A percentile compares a stretch with the other conserved stretches of the same genome.
Evolutionary conservation across 2,329 filamentous ascomycete species (phyloP).

Genomic region (Talaromyces verruculosus): DNA sequence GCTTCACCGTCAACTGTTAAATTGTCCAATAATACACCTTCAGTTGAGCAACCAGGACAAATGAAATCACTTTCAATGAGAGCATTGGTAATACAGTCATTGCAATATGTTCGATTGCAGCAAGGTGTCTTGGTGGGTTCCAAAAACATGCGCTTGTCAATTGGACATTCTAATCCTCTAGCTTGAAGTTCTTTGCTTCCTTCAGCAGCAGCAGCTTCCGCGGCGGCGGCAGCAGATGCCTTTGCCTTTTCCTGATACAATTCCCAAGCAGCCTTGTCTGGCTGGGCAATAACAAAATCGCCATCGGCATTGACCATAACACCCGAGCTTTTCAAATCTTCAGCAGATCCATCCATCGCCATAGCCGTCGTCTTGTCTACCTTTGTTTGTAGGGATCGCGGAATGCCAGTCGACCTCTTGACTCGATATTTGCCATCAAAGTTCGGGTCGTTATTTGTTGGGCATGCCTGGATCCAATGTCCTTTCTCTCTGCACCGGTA

Average conservation of each 20-base stretch:
- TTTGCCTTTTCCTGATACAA: constrained; percentile 94
- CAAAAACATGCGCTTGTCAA: constrained; percentile 98
- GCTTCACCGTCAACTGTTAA: constrained; percentile 79
- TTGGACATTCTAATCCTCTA: constrained; percentile 83
- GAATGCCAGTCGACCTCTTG: constrained; percentile 95
- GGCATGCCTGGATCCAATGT: constrained; percentile 98
- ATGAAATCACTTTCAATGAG: constrained; percentile 97
- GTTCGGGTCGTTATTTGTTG: constrained; percentile 96
- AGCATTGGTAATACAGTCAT: constrained; percentile 98
- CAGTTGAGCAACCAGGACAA: constrained; percentile 87
- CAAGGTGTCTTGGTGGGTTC: constrained; percentile 99
- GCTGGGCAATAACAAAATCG: constrained; percentile 94
- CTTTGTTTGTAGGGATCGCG: constrained; percentile 90
- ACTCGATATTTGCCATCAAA: constrained; percentile 92
- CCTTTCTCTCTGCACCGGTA: constrained; percentile 96
- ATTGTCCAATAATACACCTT: constrained; percentile 91
- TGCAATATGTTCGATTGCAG: constrained; percentile 97
- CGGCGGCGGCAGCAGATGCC: constrained; percentile 76
- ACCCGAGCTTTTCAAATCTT: constrained; percentile 78
- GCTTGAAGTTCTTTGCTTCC: constrained; percentile 86
- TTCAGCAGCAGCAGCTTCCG: constrained; percentile 72
- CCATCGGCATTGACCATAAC: constrained; percentile 98
- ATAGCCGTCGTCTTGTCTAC: constrained; percentile 85
- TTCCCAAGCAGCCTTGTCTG: constrained; percentile 95
- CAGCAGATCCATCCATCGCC: constrained; percentile 70